Conservation (phyloP, 2,329 filamentous ascomycete species). For the Sporothrix protearum region DNA sequence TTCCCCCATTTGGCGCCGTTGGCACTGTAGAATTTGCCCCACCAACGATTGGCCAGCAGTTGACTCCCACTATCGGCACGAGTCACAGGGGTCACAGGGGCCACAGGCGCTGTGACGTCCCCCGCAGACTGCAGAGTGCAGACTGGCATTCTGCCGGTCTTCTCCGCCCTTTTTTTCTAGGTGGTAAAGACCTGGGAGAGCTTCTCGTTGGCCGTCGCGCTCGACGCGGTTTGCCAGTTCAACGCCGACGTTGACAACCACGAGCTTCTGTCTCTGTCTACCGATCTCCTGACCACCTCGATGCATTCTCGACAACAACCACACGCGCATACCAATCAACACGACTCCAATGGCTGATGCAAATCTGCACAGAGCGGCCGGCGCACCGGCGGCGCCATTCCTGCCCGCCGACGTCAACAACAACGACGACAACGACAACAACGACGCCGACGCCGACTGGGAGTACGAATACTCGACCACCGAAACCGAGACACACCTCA, state of each 20-base stretch:
- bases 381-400: background rate
- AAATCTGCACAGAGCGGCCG: background rate
- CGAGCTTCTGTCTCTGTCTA: no score
- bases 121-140: background rate
- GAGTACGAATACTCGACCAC: conserved; percentile 65
- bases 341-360: conserved; percentile 1
- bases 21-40: background rate
- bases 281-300: background rate
- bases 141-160: conserved; percentile 31
- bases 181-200: background rate
- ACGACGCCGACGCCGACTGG: conserved; percentile 60
- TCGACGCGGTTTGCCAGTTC: background rate
- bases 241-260: background rate
- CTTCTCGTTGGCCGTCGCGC: background rate
- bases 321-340: background rate
- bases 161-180: conserved; percentile 32
- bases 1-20: conserved; percentile 9
- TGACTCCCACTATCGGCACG: background rate
- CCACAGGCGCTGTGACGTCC: background rate
- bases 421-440: no score
- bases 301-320: background rate
- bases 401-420: conserved; percentile 38
- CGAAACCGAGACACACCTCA: conserved; percentile 63
- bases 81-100: background rate
- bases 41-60: background rate